Evolutionary conservation across 306 rosid species (phyloP), one percentile per base, ranked within the genome.

Genomic region (Castanopsis chinensis): DNA sequence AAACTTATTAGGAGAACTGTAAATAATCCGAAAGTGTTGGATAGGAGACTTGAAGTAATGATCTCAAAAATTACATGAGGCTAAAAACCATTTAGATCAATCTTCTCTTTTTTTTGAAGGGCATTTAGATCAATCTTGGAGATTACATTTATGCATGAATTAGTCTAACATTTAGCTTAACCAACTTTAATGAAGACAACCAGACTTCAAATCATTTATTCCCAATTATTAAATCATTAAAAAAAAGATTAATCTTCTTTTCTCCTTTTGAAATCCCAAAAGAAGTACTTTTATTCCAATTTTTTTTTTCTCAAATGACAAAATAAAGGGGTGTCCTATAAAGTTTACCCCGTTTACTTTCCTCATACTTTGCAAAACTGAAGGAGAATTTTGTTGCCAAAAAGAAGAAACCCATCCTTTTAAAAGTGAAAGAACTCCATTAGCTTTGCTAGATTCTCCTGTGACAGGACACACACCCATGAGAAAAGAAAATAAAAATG

Each of bases 381-480:
- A 45, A 20, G 7, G 17, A 37, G 13, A 19, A 33, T 35, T n/a
- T 69, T 37, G 41, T 30, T 59, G 73, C 20, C 23, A 41, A 83
- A 85, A 60, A 71, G 71, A 18, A 21, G 33, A 71, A 6, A 74
- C 59, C 41, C 45, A 5, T 18, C 15, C 8, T 79, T 79, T 72
- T 76, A 5, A 76, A 37, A 52, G 69, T 53, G 76, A 28, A 32
- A 67, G 25, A 69, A 43, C 59, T 54, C 35, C 28, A 20, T 73
- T 76, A 60, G 6, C 85, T 80, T 80, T 78, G 78, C 64, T 65
- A 45, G 73, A 81, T 82, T 75, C 78, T 84, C 76, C 77, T 83
- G 52, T 75, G 60, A 52, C 51, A 49, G 53, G 3, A 11, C 53
- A 41, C 45, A 41, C 45, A 8, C 53, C 17, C 17, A 49, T 3